A percentile compares a stretch with the other conserved stretches of the same genome.
Evolutionary conservation across 176 grass and related monocot genomes (phyloP).

Genomic region (Triticum urartu): DNA sequence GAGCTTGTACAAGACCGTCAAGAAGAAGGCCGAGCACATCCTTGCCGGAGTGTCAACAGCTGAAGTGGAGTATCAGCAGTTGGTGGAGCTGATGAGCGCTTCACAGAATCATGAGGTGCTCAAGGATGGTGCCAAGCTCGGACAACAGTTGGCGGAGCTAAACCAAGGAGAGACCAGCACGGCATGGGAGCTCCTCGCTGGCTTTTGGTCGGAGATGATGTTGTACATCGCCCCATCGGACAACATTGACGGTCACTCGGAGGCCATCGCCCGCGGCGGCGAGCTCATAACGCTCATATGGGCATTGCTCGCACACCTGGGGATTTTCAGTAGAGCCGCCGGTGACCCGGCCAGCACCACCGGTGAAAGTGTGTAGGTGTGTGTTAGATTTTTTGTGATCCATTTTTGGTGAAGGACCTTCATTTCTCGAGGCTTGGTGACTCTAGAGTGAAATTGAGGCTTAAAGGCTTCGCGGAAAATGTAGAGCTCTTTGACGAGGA

Average conservation of each 20-base stretch:
- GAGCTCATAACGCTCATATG: neutral
- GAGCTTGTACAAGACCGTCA: neutral
- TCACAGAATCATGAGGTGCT: neutral
- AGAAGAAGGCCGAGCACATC: constrained; percentile 11
- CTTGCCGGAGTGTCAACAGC: fast-evolving
- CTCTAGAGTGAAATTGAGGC: neutral
- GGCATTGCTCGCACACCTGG: neutral
- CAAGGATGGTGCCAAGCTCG: neutral
- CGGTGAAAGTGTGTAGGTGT: too few species aligned
- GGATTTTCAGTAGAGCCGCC: neutral
- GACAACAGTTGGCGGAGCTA: neutral
- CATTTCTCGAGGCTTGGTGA: too few species aligned
- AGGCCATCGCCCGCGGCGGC: neutral
- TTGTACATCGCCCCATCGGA: neutral
- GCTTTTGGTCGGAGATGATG: neutral
- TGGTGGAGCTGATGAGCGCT: neutral
- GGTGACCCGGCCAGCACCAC: too few species aligned
- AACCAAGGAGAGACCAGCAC: neutral
- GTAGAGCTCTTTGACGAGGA: neutral
- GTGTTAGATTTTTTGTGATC: too few species aligned
- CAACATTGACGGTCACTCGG: neutral
- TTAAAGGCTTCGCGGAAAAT: too few species aligned
- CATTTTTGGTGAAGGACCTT: too few species aligned
- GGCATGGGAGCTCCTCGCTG: neutral
- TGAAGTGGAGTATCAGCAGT: neutral